Evolutionary conservation across 164 flowering plant species (phyloP).

Genomic region (Echeveria elegans): DNA sequence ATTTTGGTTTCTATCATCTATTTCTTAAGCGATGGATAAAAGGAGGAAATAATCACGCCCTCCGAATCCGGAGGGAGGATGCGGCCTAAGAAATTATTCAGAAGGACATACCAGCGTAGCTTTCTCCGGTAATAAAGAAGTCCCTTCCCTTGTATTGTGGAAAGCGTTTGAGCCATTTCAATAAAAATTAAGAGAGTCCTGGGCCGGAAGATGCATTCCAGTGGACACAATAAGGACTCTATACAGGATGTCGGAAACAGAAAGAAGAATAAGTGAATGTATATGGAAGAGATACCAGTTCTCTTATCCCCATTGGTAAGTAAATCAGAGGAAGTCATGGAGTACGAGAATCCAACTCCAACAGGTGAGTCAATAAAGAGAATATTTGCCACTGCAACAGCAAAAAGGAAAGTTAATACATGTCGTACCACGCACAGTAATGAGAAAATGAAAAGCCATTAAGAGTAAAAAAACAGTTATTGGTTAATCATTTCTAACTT

Average conservation of each 20-base stretch:
- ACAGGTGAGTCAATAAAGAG: slow-evolving; percentile 79
- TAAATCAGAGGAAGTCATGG: slow-evolving; percentile 58
- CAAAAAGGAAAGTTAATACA: slow-evolving; percentile 1
- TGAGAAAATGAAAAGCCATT: not conserved
- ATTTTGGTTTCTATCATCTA: not conserved
- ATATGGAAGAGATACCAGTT: slow-evolving; percentile 40
- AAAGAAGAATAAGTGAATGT: not conserved
- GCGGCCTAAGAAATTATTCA: not conserved
- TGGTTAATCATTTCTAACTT: not conserved
- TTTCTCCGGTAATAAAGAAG: slow-evolving; percentile 71
- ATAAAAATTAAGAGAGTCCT: slow-evolving; percentile 58
- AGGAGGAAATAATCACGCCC: not conserved
- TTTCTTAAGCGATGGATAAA: not conserved
- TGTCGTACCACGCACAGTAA: not conserved
- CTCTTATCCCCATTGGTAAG: slow-evolving; percentile 66
- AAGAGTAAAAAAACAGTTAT: not conserved
- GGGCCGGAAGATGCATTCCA: slow-evolving; percentile 34
- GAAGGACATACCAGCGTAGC: slow-evolving; percentile 63
- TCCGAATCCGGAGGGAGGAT: not conserved
- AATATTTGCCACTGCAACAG: slow-evolving; percentile 69
- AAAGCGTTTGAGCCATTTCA: slow-evolving; percentile 72
- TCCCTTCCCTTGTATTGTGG: slow-evolving; percentile 74
- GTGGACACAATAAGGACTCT: not conserved
- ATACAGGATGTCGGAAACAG: not conserved
- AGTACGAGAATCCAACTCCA: slow-evolving; percentile 88